Percentiles rank a stretch among this genome's conserved stretches.
Conservation (phyloP, 169 alveolate genomes). For the Eimeria brunetti region DNA sequence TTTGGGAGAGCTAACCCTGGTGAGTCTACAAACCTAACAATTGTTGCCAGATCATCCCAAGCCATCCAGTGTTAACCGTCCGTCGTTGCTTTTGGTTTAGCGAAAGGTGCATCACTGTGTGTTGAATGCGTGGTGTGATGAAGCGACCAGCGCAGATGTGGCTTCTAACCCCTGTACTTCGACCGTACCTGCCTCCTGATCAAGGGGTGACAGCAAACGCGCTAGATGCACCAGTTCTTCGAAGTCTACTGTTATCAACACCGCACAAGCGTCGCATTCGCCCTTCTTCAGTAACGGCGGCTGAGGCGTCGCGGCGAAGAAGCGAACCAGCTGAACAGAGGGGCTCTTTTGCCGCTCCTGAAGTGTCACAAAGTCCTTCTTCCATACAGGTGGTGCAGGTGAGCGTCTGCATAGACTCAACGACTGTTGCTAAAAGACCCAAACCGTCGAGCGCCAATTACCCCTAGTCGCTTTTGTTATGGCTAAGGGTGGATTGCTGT, state of each 20-base stretch:
- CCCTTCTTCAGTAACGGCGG: not conserved
- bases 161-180: not conserved
- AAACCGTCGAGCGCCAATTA: not conserved
- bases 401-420: not conserved
- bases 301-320: not conserved
- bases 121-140: not conserved
- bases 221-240: not conserved
- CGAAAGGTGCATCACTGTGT: not conserved
- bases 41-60: too few species aligned
- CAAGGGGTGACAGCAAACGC: not conserved
- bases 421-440: too few species aligned
- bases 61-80: not conserved
- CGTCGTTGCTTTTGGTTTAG: not conserved
- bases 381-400: not conserved
- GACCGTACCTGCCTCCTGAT: not conserved
- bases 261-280: not conserved
- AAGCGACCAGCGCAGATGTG: not conserved
- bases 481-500: not conserved
- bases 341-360: not conserved
- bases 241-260: not conserved
- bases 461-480: not conserved
- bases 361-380: not conserved
- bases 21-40: not conserved
- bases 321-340: not conserved
- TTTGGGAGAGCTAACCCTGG: not conserved